Evolutionary conservation across 305 asterid genomes (phyloP).

Genomic region (Fraxinus nigra): DNA sequence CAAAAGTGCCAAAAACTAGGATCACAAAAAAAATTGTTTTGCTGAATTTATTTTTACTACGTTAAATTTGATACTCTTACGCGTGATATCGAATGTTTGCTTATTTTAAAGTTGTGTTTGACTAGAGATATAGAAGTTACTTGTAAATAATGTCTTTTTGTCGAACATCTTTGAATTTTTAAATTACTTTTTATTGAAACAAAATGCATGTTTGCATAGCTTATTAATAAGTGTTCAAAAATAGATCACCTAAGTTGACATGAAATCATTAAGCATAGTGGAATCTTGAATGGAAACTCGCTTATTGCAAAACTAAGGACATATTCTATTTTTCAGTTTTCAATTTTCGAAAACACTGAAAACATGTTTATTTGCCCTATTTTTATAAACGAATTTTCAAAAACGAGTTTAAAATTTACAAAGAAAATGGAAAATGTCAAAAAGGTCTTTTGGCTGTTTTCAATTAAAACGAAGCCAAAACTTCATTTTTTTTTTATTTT

Average conservation of each 20-base stretch:
- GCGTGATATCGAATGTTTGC: background rate
- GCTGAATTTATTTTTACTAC: background rate
- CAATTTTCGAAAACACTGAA: no score
- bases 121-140: background rate
- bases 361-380: no score
- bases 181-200: background rate
- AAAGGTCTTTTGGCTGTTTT: no score
- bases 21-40: no score
- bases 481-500: no score
- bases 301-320: background rate
- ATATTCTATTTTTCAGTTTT: no score
- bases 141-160: no score
- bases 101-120: background rate
- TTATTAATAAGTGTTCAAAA: background rate
- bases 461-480: no score
- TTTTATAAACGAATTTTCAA: no score
- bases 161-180: background rate
- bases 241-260: background rate
- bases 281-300: background rate
- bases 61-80: background rate
- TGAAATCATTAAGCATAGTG: background rate
- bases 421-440: no score
- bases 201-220: background rate
- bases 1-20: no score
- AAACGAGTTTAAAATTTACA: no score